Percentiles rank a stretch among this genome's conserved stretches.
Evolutionary conservation across 176 grass and related monocot genomes (phyloP).

Genomic region (Bothriochloa decipiens): DNA sequence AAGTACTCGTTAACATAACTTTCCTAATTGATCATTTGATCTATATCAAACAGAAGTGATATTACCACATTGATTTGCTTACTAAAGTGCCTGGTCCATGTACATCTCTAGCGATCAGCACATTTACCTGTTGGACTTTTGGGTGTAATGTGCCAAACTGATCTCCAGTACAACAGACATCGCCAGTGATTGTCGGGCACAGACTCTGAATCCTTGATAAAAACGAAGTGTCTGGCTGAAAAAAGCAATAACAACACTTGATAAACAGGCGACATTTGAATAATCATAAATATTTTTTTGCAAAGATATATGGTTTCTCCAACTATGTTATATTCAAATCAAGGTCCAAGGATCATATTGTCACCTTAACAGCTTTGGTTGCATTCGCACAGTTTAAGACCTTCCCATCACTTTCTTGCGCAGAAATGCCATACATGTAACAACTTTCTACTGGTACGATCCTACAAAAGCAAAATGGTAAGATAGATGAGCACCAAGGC

Average conservation of each 20-base stretch:
- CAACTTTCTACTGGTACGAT: slow-evolving; percentile 75
- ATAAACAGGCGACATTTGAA: slow-evolving; percentile 34
- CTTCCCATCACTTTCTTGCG: slow-evolving; percentile 74
- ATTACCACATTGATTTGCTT: slow-evolving; percentile 25
- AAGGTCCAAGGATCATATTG: slow-evolving; percentile 8
- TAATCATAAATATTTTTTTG: slow-evolving; percentile 14
- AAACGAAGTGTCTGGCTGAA: slow-evolving; percentile 84
- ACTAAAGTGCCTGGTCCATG: slow-evolving; percentile 30
- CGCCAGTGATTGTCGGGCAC: slow-evolving; percentile 88
- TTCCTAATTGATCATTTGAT: slow-evolving; percentile 1
- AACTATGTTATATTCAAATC: slow-evolving; percentile 33
- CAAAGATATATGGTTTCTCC: slow-evolving; percentile 36
- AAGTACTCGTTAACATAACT: slow-evolving; percentile 11
- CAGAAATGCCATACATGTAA: slow-evolving; percentile 93
- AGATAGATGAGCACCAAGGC: slow-evolving; percentile 20
- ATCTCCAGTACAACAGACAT: slow-evolving; percentile 80
- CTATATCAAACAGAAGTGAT: slow-evolving; percentile 28
- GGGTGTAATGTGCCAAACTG: slow-evolving; percentile 85
- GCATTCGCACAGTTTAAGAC: slow-evolving; percentile 81
- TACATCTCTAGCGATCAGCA: neutral
- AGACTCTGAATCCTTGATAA: slow-evolving; percentile 92
- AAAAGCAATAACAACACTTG: slow-evolving; percentile 41
- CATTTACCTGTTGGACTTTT: slow-evolving; percentile 87
- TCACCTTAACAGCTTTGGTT: slow-evolving; percentile 88
- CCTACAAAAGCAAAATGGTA: slow-evolving; percentile 48